These are phyloP conservation scores for Echeveria elegans DNA, from an alignment of 164 flowering plant genomes.

Conservation along the genomic window DNA sequence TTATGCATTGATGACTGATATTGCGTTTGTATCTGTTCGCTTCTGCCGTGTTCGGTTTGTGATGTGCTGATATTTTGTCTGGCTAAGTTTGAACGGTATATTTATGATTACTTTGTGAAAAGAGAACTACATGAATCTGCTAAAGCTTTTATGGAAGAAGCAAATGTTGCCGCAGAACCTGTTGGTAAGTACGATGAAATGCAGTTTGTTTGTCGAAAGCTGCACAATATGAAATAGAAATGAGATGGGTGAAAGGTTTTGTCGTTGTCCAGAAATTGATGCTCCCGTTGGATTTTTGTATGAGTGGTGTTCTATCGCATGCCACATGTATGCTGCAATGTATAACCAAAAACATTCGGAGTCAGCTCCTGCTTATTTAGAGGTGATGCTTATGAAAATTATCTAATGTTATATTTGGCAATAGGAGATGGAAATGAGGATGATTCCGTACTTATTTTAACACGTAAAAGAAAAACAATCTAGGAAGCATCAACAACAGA, in stretches of 20 bases:
- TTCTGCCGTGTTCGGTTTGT: background rate
- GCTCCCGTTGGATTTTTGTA: constrained; percentile 92
- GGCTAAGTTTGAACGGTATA: constrained; percentile 85
- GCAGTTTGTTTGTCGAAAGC: background rate
- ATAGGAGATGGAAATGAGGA: background rate
- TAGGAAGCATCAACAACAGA: constrained; percentile 55
- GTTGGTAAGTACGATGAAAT: constrained; percentile 47
- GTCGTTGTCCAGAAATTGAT: constrained; percentile 64
- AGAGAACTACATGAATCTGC: constrained; percentile 73
- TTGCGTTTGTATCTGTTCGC: background rate
- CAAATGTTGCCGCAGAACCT: constrained; percentile 82
- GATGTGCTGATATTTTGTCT: background rate
- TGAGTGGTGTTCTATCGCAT: constrained; percentile 95
- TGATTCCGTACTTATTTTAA: background rate
- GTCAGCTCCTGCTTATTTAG: constrained; percentile 73
- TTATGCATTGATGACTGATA: background rate
- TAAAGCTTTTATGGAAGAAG: constrained; percentile 85
- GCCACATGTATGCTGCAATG: constrained; percentile 88
- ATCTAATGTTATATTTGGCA: background rate
- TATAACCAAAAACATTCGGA: constrained; percentile 85
- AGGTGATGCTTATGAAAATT: constrained; percentile 25
- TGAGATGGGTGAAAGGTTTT: background rate
- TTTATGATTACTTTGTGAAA: constrained; percentile 78
- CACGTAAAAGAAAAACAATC: constrained; percentile 62
- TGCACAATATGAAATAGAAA: too few species aligned